These are phyloP conservation scores for Wickerhamomyces silvicola DNA, from an alignment of 805 yeast genomes.

Conservation along the genomic window DNA sequence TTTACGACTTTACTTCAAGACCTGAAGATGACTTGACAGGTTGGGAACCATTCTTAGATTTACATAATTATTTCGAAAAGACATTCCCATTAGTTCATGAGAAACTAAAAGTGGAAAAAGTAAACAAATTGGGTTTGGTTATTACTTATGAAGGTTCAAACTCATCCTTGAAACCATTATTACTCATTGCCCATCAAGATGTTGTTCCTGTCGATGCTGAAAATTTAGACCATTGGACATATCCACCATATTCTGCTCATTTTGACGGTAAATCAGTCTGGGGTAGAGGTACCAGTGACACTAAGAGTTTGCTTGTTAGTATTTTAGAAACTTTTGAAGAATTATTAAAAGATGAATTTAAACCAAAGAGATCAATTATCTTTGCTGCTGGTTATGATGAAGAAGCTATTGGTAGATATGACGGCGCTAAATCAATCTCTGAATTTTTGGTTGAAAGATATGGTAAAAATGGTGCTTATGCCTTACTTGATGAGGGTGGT, in stretches of 20 bases:
- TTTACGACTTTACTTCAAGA: constrained; percentile 43
- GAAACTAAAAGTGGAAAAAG: constrained; percentile 41
- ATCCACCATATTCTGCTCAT: constrained; percentile 60
- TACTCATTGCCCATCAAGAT: constrained; percentile 77
- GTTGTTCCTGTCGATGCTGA: constrained; percentile 70
- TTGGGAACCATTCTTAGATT: constrained; percentile 32
- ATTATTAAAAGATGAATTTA: constrained; percentile 40
- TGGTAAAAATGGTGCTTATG: constrained; percentile 53
- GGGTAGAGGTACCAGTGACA: constrained; percentile 75
- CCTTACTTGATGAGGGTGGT: constrained; percentile 63
- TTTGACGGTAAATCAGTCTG: constrained; percentile 57
- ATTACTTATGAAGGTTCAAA: constrained; percentile 58
- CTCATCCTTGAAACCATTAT: constrained; percentile 47
- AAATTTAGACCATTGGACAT: constrained; percentile 53
- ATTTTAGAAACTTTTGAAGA: constrained; percentile 57
- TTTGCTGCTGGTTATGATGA: constrained; percentile 74
- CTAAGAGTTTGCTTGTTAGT: constrained; percentile 61
- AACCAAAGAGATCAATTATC: constrained; percentile 52
- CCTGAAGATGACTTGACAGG: constrained; percentile 25
- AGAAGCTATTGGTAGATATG: constrained; percentile 57
- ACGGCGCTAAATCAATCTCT: constrained; percentile 44
- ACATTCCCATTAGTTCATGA: constrained; percentile 52
- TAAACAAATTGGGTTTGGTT: constrained; percentile 62
- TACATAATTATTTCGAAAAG: constrained; percentile 44
- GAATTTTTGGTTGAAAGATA: constrained; percentile 40